Base-by-base conservation (phyloP, 768 basidiomycete genomes). In the Roridomyces roridus region DNA sequence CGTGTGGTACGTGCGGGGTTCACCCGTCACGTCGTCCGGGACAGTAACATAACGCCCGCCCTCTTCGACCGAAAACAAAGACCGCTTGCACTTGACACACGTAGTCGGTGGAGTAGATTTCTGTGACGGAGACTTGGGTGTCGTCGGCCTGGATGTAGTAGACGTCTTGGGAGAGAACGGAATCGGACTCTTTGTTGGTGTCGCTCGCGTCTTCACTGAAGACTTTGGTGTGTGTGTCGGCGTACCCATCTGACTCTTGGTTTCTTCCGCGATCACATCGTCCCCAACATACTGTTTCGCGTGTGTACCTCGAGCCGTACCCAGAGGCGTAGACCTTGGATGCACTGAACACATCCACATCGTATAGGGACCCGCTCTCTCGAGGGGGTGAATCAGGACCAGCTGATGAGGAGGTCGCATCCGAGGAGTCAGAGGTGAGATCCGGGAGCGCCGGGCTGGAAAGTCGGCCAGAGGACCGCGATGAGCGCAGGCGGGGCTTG, bases 1-100 rank as follows among this genome's bases (percentile, higher is more conserved):
- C 4, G 82, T 77, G 62, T 94, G 92, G 64, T 89, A 94, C 20
- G 80, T 78, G 68, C 81, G 80, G n/a, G 85, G 79, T 21, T 74
- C 72, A 17, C 75, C 78, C 40, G 74, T 72, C 14, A 75, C 77
- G 29, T 76, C 73, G 53, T 81, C 83, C 7, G 91, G 89, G 25
- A 92, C 82, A 2, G 88, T 89, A 28, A 92, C 83, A 69, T 86
- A 92, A 54, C 81, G 82, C 37, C 88, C 86, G 6, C 82, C 83
- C 51, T 82, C 81, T 24, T 75, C 77, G 4, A 79, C 71, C 39
- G 78, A 80, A 67, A 90, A 88, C 46, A 93, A 76, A 6, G 79
- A 75, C 11, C 77, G 75, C 12, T 70, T 71, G 62, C 92, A 94
- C 65, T 80, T 84, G 31, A 80, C 79, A 63, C 92, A 94, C 12